Conservation (phyloP, 116 monocot species). For the Papilionanthe hybrid region DNA sequence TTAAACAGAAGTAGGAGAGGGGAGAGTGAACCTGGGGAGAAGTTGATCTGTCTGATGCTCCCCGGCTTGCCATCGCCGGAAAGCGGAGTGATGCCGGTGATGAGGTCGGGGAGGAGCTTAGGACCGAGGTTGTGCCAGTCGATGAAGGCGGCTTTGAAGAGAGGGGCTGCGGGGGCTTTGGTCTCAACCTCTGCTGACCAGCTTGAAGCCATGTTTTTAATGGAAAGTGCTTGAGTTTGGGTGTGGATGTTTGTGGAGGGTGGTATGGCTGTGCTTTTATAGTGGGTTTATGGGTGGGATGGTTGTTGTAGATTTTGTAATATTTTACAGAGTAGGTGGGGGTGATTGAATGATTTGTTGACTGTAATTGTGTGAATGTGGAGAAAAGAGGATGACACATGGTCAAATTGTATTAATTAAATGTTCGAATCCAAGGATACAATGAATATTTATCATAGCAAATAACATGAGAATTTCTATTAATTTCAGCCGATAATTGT, state of each 20-base stretch:
- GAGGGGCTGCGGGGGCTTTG: background rate
- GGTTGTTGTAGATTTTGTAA: too few relatives aligned
- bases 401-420: too few relatives aligned
- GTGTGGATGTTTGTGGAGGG: background rate
- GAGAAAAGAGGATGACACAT: too few relatives aligned
- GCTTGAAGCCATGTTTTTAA: background rate
- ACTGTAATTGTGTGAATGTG: background rate
- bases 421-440: too few relatives aligned
- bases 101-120: constrained; percentile 19
- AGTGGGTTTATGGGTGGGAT: background rate
- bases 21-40: constrained; percentile 9
- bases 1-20: background rate
- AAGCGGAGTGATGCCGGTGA: constrained; percentile 2
- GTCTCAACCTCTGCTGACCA: constrained; percentile 20
- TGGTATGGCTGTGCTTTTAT: background rate
- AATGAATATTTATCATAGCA: too few relatives aligned
- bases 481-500: too few relatives aligned
- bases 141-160: constrained; percentile 19
- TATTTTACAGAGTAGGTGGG: background rate
- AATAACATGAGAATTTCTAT: too few relatives aligned
- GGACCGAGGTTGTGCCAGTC: constrained; percentile 32
- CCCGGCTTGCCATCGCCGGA: constrained; percentile 13
- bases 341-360: background rate
- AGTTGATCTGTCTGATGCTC: constrained; percentile 28
- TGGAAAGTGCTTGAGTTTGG: background rate